A percentile compares a stretch with the other conserved stretches of the same genome.
Conservation (phyloP, 805 yeast genomes). For the Candida argentea region DNA sequence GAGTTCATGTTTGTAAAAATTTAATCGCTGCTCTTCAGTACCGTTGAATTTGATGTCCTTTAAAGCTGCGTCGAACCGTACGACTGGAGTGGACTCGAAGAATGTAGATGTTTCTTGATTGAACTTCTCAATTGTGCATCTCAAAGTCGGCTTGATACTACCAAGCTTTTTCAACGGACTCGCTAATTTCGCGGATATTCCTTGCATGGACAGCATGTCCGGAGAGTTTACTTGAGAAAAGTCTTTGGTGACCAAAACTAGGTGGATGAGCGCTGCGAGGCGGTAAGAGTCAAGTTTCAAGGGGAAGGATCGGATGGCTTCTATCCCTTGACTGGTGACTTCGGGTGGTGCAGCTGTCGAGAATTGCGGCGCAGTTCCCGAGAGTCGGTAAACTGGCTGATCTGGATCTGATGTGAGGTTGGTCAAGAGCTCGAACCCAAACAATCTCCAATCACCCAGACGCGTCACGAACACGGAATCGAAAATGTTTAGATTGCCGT, state of each 20-base stretch:
- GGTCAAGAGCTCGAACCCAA: constrained; percentile 67
- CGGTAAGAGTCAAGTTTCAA: constrained; percentile 54
- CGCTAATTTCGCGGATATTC: constrained; percentile 2
- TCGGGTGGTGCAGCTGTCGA: constrained; percentile 37
- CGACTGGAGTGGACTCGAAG: constrained; percentile 34
- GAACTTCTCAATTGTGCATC: constrained; percentile 21
- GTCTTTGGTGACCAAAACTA: constrained; percentile 18
- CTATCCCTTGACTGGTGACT: constrained; percentile 34
- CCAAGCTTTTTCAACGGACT: constrained; percentile 25
- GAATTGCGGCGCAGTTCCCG: constrained; percentile 13
- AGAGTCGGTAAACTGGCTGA: constrained; percentile 30
- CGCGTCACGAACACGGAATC: constrained; percentile 52
- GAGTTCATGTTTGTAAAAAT: constrained; percentile 25
- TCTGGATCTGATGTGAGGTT: constrained; percentile 37
- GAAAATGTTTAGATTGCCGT: constrained; percentile 46
- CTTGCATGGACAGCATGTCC: neutral
- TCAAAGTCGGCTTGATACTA: constrained; percentile 22
- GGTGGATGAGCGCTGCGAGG: constrained; percentile 46
- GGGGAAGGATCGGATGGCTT: constrained; percentile 23
- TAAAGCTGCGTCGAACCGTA: constrained; percentile 42
- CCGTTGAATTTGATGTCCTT: constrained; percentile 45
- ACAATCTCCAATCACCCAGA: constrained; percentile 76
- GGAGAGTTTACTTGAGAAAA: constrained; percentile 1
- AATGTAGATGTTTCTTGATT: constrained; percentile 12
- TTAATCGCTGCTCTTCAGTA: constrained; percentile 45